Percentiles rank a stretch among this genome's conserved stretches.
These are phyloP conservation scores for Massarina eburnea DNA, from an alignment of 2,329 filamentous ascomycete genomes.

Conservation along the genomic window DNA sequence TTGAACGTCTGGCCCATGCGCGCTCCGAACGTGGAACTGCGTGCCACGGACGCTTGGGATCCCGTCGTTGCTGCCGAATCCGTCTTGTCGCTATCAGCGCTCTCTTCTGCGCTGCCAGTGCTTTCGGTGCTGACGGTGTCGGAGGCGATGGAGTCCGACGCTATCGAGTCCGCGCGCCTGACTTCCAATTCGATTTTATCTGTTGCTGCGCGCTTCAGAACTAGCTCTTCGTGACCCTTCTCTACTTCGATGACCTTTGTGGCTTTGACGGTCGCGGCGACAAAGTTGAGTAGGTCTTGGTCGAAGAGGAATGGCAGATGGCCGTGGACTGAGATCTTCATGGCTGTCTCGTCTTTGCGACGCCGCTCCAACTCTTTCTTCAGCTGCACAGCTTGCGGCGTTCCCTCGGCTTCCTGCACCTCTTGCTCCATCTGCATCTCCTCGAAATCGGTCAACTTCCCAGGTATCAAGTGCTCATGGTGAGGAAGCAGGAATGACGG, in stretches of 20 bases:
- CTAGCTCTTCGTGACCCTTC: conserved; percentile 45
- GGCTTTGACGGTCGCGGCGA: conserved; percentile 58
- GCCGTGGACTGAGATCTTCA: conserved; percentile 52
- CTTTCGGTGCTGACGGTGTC: conserved; percentile 24
- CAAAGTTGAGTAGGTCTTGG: conserved; percentile 56
- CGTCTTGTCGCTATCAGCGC: conserved; percentile 1
- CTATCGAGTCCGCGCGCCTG: conserved; percentile 27
- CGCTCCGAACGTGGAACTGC: conserved; percentile 15
- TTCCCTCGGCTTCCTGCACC: conserved; percentile 47
- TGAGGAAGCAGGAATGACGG: conserved; percentile 56
- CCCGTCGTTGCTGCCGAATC: neutral
- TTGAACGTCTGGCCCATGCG: conserved; percentile 32
- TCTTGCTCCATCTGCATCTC: conserved; percentile 39
- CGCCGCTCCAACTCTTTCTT: conserved; percentile 44
- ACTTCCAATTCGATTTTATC: conserved; percentile 29
- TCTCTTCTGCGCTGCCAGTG: conserved; percentile 1
- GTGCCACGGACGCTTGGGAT: conserved; percentile 21
- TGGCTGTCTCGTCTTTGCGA: conserved; percentile 51
- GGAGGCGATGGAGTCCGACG: conserved; percentile 20
- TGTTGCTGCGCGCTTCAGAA: conserved; percentile 19
- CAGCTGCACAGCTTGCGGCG: conserved; percentile 47
- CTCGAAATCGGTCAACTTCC: conserved; percentile 39
- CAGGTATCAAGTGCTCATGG: conserved; percentile 56
- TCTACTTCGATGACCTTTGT: conserved; percentile 60
- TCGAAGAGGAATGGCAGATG: conserved; percentile 54